Conservation (phyloP, 768 basidiomycete species). For the Pleurotus pulmonarius region DNA sequence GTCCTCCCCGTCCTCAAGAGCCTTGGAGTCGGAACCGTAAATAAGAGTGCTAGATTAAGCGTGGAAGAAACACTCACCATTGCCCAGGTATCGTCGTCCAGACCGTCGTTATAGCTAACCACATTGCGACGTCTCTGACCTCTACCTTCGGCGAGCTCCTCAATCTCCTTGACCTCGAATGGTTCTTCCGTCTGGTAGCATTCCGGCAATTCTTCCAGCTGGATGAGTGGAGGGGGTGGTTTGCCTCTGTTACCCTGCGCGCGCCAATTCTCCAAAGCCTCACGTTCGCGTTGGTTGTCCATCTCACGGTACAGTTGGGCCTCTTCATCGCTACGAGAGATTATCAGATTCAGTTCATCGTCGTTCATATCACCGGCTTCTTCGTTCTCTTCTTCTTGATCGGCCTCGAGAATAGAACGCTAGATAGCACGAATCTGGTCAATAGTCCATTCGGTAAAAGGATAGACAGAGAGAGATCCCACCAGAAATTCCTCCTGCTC, state of each 20-base stretch:
- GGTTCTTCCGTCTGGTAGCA: conserved; percentile 87
- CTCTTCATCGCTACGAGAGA: conserved; percentile 85
- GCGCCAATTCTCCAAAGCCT: conserved; percentile 63
- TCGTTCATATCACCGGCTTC: conserved; percentile 92
- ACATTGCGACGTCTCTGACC: conserved; percentile 81
- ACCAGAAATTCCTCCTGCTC: conserved; percentile 96
- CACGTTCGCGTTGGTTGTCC: conserved; percentile 77
- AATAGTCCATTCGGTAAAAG: conserved; percentile 3
- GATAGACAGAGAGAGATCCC: conserved; percentile 22
- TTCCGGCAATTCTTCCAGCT: conserved; percentile 86
- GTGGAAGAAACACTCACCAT: conserved; percentile 43
- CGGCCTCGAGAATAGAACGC: conserved; percentile 89
- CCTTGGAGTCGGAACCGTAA: conserved; percentile 29
- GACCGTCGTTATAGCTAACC: conserved; percentile 90
- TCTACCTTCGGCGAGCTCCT: conserved; percentile 71
- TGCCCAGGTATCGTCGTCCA: conserved; percentile 93
- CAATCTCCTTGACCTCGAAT: conserved; percentile 60
- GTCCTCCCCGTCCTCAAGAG: conserved; percentile 80
- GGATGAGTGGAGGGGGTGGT: conserved; percentile 73
- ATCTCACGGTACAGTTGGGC: conserved; percentile 71
- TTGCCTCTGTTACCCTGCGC: conserved; percentile 72
- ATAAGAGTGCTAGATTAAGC: background rate
- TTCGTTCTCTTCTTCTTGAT: conserved; percentile 87
- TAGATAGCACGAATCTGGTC: conserved; percentile 23
- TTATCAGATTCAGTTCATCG: conserved; percentile 90